Evolutionary conservation across 768 basidiomycete genomes (phyloP).

Genomic region (Suillus variegatus): DNA sequence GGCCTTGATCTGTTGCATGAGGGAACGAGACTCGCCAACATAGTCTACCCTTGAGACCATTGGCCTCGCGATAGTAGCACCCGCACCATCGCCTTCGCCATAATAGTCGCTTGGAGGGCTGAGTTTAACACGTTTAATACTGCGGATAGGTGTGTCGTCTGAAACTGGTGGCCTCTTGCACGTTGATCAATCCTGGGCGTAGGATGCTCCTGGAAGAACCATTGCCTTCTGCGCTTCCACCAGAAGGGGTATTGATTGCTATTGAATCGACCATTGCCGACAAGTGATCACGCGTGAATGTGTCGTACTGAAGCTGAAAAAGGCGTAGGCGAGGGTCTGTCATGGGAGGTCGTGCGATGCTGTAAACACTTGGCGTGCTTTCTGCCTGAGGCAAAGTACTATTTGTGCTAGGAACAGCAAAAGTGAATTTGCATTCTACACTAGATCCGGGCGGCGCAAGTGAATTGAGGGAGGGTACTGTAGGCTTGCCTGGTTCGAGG

Average conservation of each 20-base stretch:
- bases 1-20: constrained; percentile 81
- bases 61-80: constrained; percentile 51
- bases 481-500: constrained; percentile 18
- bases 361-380: constrained; percentile 50
- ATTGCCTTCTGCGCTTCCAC: constrained; percentile 43
- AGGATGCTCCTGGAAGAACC: constrained; percentile 48
- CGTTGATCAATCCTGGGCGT: constrained; percentile 44
- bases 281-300: constrained; percentile 92
- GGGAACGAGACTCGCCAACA: constrained; percentile 71
- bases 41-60: constrained; percentile 60
- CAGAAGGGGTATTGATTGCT: constrained; percentile 75
- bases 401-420: constrained; percentile 56
- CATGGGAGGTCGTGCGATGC: constrained; percentile 31
- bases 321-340: constrained; percentile 81
- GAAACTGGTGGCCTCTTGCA: constrained; percentile 45
- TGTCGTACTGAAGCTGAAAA: constrained; percentile 95
- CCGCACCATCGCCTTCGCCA: constrained; percentile 49
- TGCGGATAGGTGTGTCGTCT: constrained; percentile 59
- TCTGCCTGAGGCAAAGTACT: constrained; percentile 52
- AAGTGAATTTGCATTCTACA: constrained; percentile 71
- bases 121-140: constrained; percentile 79
- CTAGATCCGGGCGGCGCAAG: constrained; percentile 24
- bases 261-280: constrained; percentile 95
- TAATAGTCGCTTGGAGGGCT: constrained; percentile 66
- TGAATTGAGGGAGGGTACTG: constrained; percentile 12